Base-by-base conservation (phyloP, 106 monocot species). In the Chionographis japonica region DNA sequence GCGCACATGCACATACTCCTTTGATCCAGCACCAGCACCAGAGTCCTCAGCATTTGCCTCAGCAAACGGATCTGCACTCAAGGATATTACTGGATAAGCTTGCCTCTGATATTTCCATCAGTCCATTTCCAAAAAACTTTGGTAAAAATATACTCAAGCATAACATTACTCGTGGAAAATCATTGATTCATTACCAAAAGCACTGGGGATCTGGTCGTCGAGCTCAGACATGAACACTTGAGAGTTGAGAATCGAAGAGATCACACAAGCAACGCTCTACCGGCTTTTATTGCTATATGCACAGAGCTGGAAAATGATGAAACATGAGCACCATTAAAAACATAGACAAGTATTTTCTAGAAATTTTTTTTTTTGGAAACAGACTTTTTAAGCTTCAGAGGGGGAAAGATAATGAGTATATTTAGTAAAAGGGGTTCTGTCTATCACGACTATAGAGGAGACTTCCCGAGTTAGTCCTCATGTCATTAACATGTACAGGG, bases 1-100 rank as follows among this genome's bases (percentile, higher is more conserved):
- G 68, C 94, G 86, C 58, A 94, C 80, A 73, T 94, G 94, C 63
- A 94, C 94, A 77, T 94, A 94, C 71, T 90, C 94, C 55, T 94
- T 94, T 56, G 82, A 2, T 38, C 90, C 80, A 63, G 80, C 4
- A n/a, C 74, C 94, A 67, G 90, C 87, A 61, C 77, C 86, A 65
- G 90, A 80, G 72, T 90, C 90, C 15, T 82, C 94, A 82, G 90
- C 84, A 85, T 85, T 87, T 49, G 90, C 90, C 72, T 94, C 90
- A 77, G 86, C 90, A 74, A 94, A 94, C 3, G 90, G 90, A 78
- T 94, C 94, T 90, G 60, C 52, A 76, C 6, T 6, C n/a, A 71
- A 52, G 7, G 35, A 27, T 17, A 68, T n/a, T 9, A 37, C 4
- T 13, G 35, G 65, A 13, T 5, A 42, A 12, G 16, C 11, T 38